Base-by-base conservation (phyloP, 140 eudicot species). In the Cichorium intybus region DNA sequence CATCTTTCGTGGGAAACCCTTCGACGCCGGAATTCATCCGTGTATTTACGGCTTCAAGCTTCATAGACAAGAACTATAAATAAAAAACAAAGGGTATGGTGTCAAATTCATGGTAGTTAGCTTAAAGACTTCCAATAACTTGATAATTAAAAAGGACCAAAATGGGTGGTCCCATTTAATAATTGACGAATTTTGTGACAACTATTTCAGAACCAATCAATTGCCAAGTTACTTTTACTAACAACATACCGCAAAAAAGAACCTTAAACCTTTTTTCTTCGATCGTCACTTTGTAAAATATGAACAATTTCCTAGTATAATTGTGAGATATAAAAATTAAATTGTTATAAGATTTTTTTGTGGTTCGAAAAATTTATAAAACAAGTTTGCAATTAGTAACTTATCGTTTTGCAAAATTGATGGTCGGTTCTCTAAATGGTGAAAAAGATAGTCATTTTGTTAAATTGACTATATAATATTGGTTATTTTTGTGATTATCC, bases 11-110 rank as follows among this genome's bases (percentile, higher is more conserved):
- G 20, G 86, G 86, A 49, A 79, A 84, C 17, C 88, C 95, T 75
- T 84, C 95, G 20, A 76, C 72, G 1, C 85, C 55, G 6, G 86
- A 76, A 31, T 59, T 75, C 76, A 84, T 75, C 69, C 90, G 77
- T 57, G 97, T 73, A 77, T 78, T 89, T 59, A 94, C 97, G 29
- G 97, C 95, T 86, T 94, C 99, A 64, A 94, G 99, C 81, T 94
- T 94, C 99, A 94, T 86, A 9, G 97, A 94, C 77, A 94, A 77
- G 76, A 94, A 94, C 99, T 94, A 76, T 65, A 43, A 17, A 29
- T 7, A 76, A 12, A 3, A 56, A 56, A 45, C 12, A 28, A 6
- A 64, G 0, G 7, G 4, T 15, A 24, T 9, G 41, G 52, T 34
- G 62, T 31, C 60, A 68, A 57, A 64, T 55, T 35, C 24, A 12